Percentiles rank a stretch among this genome's conserved stretches.
Evolutionary conservation across 306 rosid genomes (phyloP).

Genomic region (Trifolium subterraneum): DNA sequence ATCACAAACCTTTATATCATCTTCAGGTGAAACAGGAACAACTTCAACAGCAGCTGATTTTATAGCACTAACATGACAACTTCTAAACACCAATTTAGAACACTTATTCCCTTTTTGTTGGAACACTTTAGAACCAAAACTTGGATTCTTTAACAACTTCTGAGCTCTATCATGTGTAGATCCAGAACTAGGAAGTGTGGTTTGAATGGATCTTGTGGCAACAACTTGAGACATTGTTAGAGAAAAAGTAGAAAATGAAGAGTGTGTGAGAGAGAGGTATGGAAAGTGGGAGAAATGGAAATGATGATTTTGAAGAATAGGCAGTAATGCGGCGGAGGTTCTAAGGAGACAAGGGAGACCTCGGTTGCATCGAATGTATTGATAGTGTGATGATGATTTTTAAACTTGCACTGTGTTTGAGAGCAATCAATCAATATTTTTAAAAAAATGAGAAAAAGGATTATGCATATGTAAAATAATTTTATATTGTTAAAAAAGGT

Average conservation of each 20-base stretch:
- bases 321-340: slow-evolving; percentile 62
- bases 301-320: slow-evolving; percentile 55
- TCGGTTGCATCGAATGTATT: slow-evolving; percentile 70
- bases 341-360: slow-evolving; percentile 50
- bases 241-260: neutral
- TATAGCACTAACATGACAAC: slow-evolving; percentile 54
- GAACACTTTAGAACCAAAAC: slow-evolving; percentile 51
- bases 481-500: too few relatives aligned
- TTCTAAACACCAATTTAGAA: slow-evolving; percentile 37
- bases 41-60: slow-evolving; percentile 63
- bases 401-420: neutral
- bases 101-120: slow-evolving; percentile 36
- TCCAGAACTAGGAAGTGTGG: slow-evolving; percentile 61
- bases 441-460: too few relatives aligned
- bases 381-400: neutral
- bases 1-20: slow-evolving; percentile 65
- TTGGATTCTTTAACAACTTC: slow-evolving; percentile 55
- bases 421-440: too few relatives aligned
- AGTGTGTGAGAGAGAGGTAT: neutral
- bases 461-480: too few relatives aligned
- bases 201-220: slow-evolving; percentile 76
- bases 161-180: slow-evolving; percentile 55
- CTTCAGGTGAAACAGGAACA: slow-evolving; percentile 78
- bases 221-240: slow-evolving; percentile 78
- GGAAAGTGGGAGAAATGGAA: neutral